These are phyloP conservation scores for Pseudevernia furfuracea DNA, from an alignment of 495 filamentous ascomycete genomes.

Conservation along the genomic window DNA sequence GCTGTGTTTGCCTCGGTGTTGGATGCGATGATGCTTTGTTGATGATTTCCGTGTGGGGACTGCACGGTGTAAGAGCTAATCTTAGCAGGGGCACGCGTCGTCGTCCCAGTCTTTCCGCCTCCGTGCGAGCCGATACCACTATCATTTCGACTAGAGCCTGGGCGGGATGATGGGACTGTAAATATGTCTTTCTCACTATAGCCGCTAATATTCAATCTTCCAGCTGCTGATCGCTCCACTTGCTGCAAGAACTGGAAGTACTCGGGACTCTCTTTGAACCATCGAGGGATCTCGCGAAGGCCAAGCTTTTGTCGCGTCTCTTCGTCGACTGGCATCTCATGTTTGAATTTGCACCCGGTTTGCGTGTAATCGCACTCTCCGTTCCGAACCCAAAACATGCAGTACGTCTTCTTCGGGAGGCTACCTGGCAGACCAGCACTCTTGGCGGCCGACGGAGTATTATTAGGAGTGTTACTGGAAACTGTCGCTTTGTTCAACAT, in stretches of 20 bases:
- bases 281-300: constrained; percentile 46
- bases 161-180: neutral
- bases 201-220: neutral
- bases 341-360: constrained; percentile 76
- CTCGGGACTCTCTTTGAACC: constrained; percentile 42
- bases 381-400: constrained; percentile 78
- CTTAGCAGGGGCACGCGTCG: neutral
- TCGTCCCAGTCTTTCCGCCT: neutral
- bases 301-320: constrained; percentile 56
- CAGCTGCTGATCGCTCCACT: neutral
- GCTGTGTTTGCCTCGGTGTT: neutral
- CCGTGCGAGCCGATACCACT: neutral
- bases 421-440: neutral
- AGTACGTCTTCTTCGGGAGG: constrained; percentile 59
- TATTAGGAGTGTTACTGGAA: no score
- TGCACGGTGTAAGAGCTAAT: neutral
- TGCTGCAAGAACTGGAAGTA: neutral
- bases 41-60: neutral
- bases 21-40: neutral
- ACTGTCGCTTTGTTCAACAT: no score
- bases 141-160: neutral
- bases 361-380: constrained; percentile 78
- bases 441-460: neutral
- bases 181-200: neutral
- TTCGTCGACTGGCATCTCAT: constrained; percentile 68